Percentiles rank a stretch among this genome's conserved stretches.
phyloP scores from a whole-genome alignment of 352 stramenopile species.

The Globisporangium viniferum region DNA sequence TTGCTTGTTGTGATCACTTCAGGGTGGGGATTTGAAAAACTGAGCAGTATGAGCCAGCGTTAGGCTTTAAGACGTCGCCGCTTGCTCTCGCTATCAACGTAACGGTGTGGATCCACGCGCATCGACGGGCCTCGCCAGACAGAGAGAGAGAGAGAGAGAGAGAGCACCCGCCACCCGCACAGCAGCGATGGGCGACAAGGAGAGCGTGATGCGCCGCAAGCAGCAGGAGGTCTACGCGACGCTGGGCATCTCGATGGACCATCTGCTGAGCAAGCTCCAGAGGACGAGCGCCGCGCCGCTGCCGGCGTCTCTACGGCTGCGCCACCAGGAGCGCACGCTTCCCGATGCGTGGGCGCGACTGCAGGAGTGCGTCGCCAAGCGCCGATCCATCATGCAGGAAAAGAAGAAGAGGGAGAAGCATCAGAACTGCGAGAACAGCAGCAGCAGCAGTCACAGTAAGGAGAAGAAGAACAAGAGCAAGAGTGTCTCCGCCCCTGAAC shows the following conservation, averaged over 20 bases:
- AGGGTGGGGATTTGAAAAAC: no score
- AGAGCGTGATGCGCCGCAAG: constrained; percentile 8
- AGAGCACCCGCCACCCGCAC: not conserved
- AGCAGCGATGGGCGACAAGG: constrained; percentile 10
- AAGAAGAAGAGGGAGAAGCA: constrained; percentile 19
- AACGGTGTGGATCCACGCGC: no score
- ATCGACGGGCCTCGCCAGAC: not conserved
- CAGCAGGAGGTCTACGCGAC: constrained; percentile 33
- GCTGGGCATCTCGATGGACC: constrained; percentile 50
- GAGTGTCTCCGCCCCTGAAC: constrained; percentile 5
- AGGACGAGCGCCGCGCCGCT: constrained; percentile 17
- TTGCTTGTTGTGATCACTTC: no score
- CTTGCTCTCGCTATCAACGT: no score
- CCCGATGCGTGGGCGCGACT: constrained; percentile 21
- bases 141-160: not conserved
- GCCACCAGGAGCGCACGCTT: constrained; percentile 7
- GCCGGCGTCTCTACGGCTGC: constrained; percentile 15
- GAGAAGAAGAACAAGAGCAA: constrained; percentile 12
- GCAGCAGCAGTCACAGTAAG: not conserved
- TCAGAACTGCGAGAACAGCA: constrained; percentile 6
- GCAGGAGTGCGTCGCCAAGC: constrained; percentile 18
- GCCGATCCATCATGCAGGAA: constrained; percentile 25
- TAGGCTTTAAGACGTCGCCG: no score
- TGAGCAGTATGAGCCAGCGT: no score
- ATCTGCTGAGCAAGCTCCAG: constrained; percentile 35